Evolutionary conservation across 768 basidiomycete genomes (phyloP).

Genomic region (Phylloporus rhodoxanthus): DNA sequence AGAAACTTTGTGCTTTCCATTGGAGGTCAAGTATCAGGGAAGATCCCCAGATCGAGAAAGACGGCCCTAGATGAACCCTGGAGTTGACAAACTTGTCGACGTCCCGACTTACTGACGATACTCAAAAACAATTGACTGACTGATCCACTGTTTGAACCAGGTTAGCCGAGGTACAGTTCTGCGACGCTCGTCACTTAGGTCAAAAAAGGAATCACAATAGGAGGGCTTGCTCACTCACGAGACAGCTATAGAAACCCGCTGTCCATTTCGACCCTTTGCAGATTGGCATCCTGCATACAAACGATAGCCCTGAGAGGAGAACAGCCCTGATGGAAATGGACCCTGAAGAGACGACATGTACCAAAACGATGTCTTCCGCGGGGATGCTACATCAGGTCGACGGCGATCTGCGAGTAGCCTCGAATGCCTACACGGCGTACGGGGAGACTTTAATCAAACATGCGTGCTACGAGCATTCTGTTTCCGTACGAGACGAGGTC

Average conservation of each 20-base stretch:
- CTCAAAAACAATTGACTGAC: neutral
- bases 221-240: too few relatives aligned
- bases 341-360: neutral
- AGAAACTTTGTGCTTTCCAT: neutral
- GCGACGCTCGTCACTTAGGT: too few relatives aligned
- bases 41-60: neutral
- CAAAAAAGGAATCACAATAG: too few relatives aligned
- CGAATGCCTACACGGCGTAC: neutral
- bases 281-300: neutral
- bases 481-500: neutral
- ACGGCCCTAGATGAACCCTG: neutral
- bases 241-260: too few relatives aligned
- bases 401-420: neutral
- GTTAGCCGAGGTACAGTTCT: too few relatives aligned
- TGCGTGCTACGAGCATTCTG: neutral
- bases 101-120: neutral
- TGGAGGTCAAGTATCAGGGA: neutral
- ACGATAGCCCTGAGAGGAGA: neutral
- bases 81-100: neutral
- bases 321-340: neutral
- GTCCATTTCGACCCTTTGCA: too few relatives aligned
- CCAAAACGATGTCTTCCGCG: neutral
- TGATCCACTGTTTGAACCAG: too few relatives aligned
- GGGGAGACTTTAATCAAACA: too few relatives aligned
- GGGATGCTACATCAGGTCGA: neutral